Percentiles rank a stretch among this genome's conserved stretches.
Evolutionary conservation across 768 basidiomycete species (phyloP).

Genomic region (Boletus sensibilis): DNA sequence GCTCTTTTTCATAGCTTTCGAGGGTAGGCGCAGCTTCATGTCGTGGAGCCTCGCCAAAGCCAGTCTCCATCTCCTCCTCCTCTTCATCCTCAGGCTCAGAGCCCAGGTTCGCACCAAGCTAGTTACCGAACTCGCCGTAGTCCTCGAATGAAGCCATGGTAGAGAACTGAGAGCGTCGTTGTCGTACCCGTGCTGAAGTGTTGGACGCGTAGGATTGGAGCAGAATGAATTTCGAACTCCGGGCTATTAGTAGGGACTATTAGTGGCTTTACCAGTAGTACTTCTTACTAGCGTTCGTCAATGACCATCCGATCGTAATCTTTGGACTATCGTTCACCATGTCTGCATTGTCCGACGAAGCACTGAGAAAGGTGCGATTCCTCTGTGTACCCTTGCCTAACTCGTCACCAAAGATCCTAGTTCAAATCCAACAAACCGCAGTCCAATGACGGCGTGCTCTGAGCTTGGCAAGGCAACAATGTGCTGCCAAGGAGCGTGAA

Average conservation of each 20-base stretch:
- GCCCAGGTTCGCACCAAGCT: slow-evolving; percentile 92
- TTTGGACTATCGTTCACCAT: slow-evolving; percentile 30
- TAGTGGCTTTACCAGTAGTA: not conserved
- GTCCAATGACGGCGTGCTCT: slow-evolving; percentile 81
- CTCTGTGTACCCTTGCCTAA: slow-evolving; percentile 5
- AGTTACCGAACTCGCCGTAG: slow-evolving; percentile 95
- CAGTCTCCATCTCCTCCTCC: slow-evolving; percentile 53
- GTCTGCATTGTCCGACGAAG: slow-evolving; percentile 72
- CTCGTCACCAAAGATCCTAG: slow-evolving; percentile 61
- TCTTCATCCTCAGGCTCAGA: slow-evolving; percentile 80
- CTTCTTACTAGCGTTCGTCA: not conserved
- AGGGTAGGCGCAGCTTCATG: slow-evolving; percentile 53
- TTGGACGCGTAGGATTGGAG: slow-evolving; percentile 23
- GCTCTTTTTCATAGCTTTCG: slow-evolving; percentile 81
- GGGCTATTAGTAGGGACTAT: slow-evolving; percentile 7
- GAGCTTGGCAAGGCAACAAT: slow-evolving; percentile 71
- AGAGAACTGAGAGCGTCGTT: not conserved
- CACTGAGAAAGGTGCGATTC: slow-evolving; percentile 65
- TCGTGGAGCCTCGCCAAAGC: slow-evolving; percentile 40
- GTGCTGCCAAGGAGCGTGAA: slow-evolving; percentile 80
- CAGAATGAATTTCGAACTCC: slow-evolving; percentile 37
- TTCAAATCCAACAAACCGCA: slow-evolving; percentile 91
- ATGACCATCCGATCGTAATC: slow-evolving; percentile 14
- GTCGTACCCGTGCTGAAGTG: not conserved
- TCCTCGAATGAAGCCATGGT: slow-evolving; percentile 66